A percentile compares a stretch with the other conserved stretches of the same genome.
Conservation (phyloP, 1,284 basidiomycete species). For the Pascua guehoae region DNA sequence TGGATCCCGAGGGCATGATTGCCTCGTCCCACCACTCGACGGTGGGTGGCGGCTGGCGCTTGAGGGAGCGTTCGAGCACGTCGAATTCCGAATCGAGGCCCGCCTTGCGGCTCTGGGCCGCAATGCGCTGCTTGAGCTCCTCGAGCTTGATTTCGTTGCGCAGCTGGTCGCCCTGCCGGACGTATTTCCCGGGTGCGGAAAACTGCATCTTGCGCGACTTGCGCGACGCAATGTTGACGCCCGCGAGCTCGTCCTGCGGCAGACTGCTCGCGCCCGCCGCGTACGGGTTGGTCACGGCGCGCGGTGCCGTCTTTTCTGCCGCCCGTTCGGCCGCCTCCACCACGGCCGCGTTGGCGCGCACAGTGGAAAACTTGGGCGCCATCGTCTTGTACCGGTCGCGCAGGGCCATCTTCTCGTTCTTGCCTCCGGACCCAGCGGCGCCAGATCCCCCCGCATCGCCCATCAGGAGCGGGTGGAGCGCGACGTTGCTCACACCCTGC, state of each 20-base stretch:
- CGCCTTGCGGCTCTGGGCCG: constrained; percentile 85
- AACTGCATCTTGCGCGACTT: constrained; percentile 66
- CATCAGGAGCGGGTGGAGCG: constrained; percentile 79
- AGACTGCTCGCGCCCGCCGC: constrained; percentile 44
- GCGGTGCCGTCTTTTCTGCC: constrained; percentile 19
- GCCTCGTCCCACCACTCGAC: constrained; percentile 97
- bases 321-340: constrained; percentile 15
- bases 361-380: constrained; percentile 93
- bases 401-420: constrained; percentile 43
- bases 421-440: constrained; percentile 15
- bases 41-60: constrained; percentile 79
- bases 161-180: constrained; percentile 76
- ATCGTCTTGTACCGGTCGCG: constrained; percentile 76
- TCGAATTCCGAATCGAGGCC: constrained; percentile 90
- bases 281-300: constrained; percentile 63
- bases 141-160: constrained; percentile 80
- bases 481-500: constrained; percentile 51
- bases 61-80: constrained; percentile 77
- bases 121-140: constrained; percentile 85
- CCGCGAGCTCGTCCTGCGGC: constrained; percentile 51
- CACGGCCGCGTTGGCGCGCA: constrained; percentile 58
- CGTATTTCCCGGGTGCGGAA: constrained; percentile 85
- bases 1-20: constrained; percentile 67
- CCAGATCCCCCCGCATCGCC: constrained; percentile 52
- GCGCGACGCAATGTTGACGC: constrained; percentile 62